phyloP scores from a whole-genome alignment of 495 filamentous ascomycete species.

The Xylaria grammica region DNA sequence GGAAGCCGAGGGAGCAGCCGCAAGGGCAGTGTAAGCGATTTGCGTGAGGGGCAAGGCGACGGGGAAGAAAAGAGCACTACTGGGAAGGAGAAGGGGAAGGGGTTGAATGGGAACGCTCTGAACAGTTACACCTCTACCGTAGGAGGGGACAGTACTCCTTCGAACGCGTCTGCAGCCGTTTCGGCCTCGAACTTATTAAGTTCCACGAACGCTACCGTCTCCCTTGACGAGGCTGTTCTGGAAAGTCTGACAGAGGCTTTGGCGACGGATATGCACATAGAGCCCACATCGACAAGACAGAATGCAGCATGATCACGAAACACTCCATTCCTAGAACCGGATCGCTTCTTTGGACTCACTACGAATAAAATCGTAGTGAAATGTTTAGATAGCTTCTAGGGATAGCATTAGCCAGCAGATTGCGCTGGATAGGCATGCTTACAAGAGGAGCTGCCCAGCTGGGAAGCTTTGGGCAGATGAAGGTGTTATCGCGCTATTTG shows the following conservation, averaged over 20 bases:
- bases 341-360: background rate
- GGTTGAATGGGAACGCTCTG: slow-evolving; percentile 13
- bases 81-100: slow-evolving; percentile 22
- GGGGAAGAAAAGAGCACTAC: slow-evolving; percentile 18
- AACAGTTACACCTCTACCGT: slow-evolving; percentile 10
- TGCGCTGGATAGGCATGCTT: background rate
- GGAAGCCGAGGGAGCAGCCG: background rate
- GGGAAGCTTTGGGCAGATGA: background rate
- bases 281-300: slow-evolving; percentile 1
- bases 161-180: slow-evolving; percentile 1
- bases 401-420: no score
- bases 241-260: slow-evolving; percentile 36
- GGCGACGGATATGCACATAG: slow-evolving; percentile 30
- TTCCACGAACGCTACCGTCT: slow-evolving; percentile 19
- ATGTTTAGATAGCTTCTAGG: background rate
- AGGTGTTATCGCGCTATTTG: background rate
- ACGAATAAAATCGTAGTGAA: background rate
- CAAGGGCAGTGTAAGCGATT: background rate
- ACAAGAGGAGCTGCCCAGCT: background rate
- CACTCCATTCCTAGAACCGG: background rate
- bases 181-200: background rate
- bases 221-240: slow-evolving; percentile 27
- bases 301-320: background rate
- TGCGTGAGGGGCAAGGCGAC: slow-evolving; percentile 16
- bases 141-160: slow-evolving; percentile 6